Base-by-base conservation (phyloP, 768 basidiomycete species). In the Boletus insuetus region DNA sequence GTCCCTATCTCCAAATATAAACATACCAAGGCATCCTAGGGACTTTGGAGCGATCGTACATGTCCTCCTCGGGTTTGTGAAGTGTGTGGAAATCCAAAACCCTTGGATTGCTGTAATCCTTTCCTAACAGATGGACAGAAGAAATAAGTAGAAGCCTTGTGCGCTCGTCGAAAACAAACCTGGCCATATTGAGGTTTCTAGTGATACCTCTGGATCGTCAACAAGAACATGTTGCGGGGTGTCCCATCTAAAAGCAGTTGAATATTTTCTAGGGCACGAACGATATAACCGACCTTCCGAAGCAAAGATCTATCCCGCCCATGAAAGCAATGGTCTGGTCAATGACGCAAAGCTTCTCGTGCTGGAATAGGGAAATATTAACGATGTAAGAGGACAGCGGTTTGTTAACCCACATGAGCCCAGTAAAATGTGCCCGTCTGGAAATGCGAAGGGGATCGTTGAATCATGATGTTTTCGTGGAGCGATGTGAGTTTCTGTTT, bases 241-340 rank as follows among this genome's bases (percentile, higher is more conserved):
- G 69, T 99, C 97, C 97, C 96, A 98, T 66, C 88, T 90, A 54
- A 39, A 49, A 24, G 34, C 37, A 58, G 40, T 63, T 57, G 19
- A 46, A 32, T 41, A 44, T 32, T 0, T 43, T 47, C 3, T 26
- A 22, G 41, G n/a, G 20, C 8, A 46, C 5, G 12, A 41, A 24
- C 6, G 13, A 41, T 31, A 40, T 14, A 29, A 59, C 68, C 44
- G 57, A 87, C 83, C 92, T 80, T 65, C 94, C 93, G 62, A 94
- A 97, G 69, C 91, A 96, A 34, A 96, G 79, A 71, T 99, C 97
- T 41, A 99, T 73, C 3, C 97, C 97, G 17, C 97, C 97, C 92
- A 94, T 97, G 74, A 98, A 99, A 0, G 91, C 95, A 59, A 98
- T 97, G 2, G 93, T 85, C 68, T 97, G 91, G 68, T 99, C 97